Conservation (phyloP, 1,139 yeast species). For the Yamadazyma kanchanaburiensis region DNA sequence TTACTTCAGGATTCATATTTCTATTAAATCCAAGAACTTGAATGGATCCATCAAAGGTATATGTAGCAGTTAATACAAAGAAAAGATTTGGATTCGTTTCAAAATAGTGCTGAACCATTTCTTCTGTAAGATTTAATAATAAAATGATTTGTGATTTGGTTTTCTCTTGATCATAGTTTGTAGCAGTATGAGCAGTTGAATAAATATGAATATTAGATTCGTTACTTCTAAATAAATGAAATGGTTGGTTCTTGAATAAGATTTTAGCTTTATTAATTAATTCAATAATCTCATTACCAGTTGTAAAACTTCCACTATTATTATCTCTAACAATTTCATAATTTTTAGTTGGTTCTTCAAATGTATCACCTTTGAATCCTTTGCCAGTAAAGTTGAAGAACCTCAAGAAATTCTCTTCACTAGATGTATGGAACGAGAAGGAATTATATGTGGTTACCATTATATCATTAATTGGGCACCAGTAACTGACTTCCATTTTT, state of each 20-base stretch:
- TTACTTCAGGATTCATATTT: conserved; percentile 18
- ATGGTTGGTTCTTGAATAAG: conserved; percentile 75
- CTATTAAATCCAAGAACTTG: conserved; percentile 28
- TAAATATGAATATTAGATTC: conserved; percentile 46
- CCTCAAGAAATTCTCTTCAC: conserved; percentile 21
- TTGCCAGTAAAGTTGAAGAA: conserved; percentile 22
- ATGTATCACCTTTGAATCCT: conserved; percentile 21
- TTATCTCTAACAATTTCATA: conserved; percentile 17
- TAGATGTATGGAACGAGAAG: conserved; percentile 12
- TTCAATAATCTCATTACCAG: conserved; percentile 49
- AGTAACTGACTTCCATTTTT: conserved; percentile 59
- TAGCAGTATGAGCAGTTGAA: conserved; percentile 76
- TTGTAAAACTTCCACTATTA: conserved; percentile 8
- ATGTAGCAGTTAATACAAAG: conserved; percentile 26
- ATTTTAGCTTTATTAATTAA: conserved; percentile 75
- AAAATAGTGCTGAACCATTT: conserved; percentile 22
- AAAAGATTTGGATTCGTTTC: conserved; percentile 21
- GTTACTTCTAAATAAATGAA: conserved; percentile 66
- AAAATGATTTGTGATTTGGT: conserved; percentile 62
- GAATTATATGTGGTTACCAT: conserved; percentile 43
- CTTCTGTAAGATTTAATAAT: conserved; percentile 50
- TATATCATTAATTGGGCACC: conserved; percentile 63
- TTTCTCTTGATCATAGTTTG: conserved; percentile 56
- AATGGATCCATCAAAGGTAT: conserved; percentile 24
- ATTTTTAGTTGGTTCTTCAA: conserved; percentile 15